Base-by-base conservation (phyloP, 2,329 filamentous ascomycete genomes). In the Chaetomiaceae sp. region DNA sequence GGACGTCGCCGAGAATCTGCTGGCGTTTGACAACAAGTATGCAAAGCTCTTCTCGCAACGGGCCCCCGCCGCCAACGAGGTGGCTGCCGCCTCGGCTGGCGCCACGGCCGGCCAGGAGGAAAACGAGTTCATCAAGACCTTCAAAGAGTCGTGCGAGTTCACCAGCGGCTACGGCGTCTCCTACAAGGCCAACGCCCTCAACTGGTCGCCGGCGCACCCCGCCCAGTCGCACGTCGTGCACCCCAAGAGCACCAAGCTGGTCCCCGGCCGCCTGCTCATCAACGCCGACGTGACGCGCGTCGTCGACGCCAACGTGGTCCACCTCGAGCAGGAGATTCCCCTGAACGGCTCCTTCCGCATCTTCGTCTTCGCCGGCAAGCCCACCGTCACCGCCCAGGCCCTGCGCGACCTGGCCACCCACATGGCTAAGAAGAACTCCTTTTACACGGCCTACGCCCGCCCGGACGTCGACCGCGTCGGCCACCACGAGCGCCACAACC, bases 71-170 rank as follows among this genome's bases (percentile, higher is more conserved):
- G 82, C 83, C 6, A 77, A 76, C 48, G 85, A 90, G 62, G 84
- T 91, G 9, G 75, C 81, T 38, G 80, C 79, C 24, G 87, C 86
- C 3, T 77, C 77, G 8, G 49, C 59, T 11, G 57, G 61, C 26
- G 58, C 58, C 4, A 55, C 51, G 24, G 22, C 24, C 15, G 35
- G 15, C 35, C 32, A 49, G 9, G 32, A 80, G 38, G 82, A 87
- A 49, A 90, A 90, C 60, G 81, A 86, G 10, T 95, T 96, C 62
- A 80, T 95, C 62, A 84, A 84, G 68, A 88, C 84, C 0, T 95
- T 95, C 74, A 95, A 95, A 65, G 86, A 87, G 47, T 81, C 82
- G 24, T 95, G 89, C 71, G 88, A 93, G 60, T 95, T 95, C 66
- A 95, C 89, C 10, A 89, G 85, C 54, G 90, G 90, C 48, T 95